phyloP scores from a whole-genome alignment of 1,284 basidiomycete species.

The Cryptococcus sp. region DNA sequence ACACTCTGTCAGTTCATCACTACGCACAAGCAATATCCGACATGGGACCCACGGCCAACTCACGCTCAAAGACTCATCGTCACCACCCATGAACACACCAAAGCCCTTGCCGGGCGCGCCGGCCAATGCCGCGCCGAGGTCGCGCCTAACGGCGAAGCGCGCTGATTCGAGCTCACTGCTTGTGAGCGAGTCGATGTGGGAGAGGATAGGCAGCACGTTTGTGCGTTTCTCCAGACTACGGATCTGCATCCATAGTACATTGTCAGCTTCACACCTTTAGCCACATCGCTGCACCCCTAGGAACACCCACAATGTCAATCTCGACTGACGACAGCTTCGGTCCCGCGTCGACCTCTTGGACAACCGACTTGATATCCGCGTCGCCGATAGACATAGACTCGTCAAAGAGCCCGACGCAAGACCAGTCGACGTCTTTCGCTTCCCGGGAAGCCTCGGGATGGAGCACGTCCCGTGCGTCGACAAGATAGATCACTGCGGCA shows the following conservation, averaged over 20 bases:
- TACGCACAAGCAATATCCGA: background rate
- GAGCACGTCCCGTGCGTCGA: slow-evolving; percentile 40
- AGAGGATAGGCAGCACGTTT: slow-evolving; percentile 43
- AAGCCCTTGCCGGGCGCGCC: slow-evolving; percentile 22
- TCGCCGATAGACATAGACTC: slow-evolving; percentile 4
- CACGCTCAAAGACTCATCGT: slow-evolving; percentile 5
- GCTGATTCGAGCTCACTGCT: slow-evolving; percentile 27
- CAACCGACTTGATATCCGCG: background rate
- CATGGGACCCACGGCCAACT: background rate
- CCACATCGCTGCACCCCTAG: background rate
- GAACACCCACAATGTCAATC: slow-evolving; percentile 25
- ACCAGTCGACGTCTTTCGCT: slow-evolving; percentile 27
- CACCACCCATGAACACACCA: slow-evolving; percentile 20
- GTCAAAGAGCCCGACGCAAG: slow-evolving; percentile 27
- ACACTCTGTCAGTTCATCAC: background rate
- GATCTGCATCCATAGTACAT: slow-evolving; percentile 21
- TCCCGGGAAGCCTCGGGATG: slow-evolving; percentile 6
- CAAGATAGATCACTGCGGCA: slow-evolving; percentile 38
- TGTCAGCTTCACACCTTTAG: background rate
- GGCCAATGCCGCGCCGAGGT: slow-evolving; percentile 19
- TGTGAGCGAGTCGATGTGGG: slow-evolving; percentile 38
- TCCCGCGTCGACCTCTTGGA: background rate
- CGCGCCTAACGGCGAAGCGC: slow-evolving; percentile 25
- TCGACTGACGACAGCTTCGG: slow-evolving; percentile 15
- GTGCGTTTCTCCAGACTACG: slow-evolving; percentile 30